These are phyloP conservation scores for Vanderwaltozyma yarrowii DNA, from an alignment of 805 yeast species.

Conservation along the genomic window DNA sequence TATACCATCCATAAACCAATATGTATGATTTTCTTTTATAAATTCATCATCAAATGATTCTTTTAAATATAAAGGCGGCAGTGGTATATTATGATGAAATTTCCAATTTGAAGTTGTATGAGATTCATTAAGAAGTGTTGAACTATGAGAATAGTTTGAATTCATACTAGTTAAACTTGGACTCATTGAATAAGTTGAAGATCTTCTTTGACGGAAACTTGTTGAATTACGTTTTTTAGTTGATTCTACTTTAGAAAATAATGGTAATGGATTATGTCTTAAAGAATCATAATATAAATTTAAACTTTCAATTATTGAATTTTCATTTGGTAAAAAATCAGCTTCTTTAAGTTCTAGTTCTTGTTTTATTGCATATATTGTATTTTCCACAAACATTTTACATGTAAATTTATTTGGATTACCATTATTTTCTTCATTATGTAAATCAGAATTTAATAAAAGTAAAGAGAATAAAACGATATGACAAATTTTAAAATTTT, in stretches of 20 bases:
- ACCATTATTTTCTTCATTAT: constrained; percentile 36
- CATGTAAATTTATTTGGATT: constrained; percentile 32
- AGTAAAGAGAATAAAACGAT: constrained; percentile 62
- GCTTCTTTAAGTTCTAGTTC: constrained; percentile 12
- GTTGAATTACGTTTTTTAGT: background rate
- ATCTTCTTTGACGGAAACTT: constrained; percentile 2
- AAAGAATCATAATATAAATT: constrained; percentile 15
- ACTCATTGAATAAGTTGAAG: constrained; percentile 1
- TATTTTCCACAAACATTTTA: constrained; percentile 39
- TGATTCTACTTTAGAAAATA: constrained; percentile 7
- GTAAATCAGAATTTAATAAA: constrained; percentile 67
- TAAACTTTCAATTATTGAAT: constrained; percentile 12
- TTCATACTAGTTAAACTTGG: constrained; percentile 1
- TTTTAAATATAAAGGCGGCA: constrained; percentile 15
- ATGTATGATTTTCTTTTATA: constrained; percentile 7
- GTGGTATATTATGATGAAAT: constrained; percentile 16
- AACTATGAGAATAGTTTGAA: constrained; percentile 1
- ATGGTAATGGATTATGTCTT: constrained; percentile 16
- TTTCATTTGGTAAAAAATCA: constrained; percentile 5
- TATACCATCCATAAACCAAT: constrained; percentile 21
- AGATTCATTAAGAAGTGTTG: constrained; percentile 1
- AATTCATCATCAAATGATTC: constrained; percentile 18
- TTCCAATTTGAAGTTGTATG: constrained; percentile 19
- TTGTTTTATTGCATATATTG: constrained; percentile 35
- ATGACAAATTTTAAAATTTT: constrained; percentile 51